These are phyloP conservation scores for Kodamaea hsintzibuensis DNA, from an alignment of 805 yeast genomes.

Conservation along the genomic window DNA sequence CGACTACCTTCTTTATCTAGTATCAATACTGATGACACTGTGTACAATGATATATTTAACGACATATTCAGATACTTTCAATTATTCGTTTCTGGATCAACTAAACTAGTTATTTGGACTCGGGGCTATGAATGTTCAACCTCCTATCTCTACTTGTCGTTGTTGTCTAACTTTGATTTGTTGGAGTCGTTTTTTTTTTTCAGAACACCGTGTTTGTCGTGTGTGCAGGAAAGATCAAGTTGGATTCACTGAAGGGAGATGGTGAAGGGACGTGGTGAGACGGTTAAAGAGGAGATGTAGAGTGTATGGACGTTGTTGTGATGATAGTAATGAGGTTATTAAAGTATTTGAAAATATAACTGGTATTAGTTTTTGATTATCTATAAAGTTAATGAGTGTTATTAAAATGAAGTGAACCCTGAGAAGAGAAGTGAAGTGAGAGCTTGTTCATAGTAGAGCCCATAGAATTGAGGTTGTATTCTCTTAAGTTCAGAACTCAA, in stretches of 20 bases:
- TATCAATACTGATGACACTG: constrained; percentile 77
- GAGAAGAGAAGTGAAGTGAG: no score
- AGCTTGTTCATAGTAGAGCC: no score
- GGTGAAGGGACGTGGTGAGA: not conserved
- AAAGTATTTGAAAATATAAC: no score
- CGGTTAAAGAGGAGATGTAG: no score
- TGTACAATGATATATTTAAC: constrained; percentile 65
- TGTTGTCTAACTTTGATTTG: constrained; percentile 5
- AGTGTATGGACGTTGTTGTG: no score
- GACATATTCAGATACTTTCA: constrained; percentile 29
- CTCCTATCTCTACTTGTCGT: not conserved
- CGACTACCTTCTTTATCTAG: constrained; percentile 82
- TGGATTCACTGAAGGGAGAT: not conserved
- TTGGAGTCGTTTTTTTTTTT: constrained; percentile 7
- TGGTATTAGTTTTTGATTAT: no score
- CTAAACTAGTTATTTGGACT: not conserved
- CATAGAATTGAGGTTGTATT: no score
- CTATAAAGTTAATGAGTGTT: no score
- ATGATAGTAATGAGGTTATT: not conserved
- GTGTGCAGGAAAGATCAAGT: constrained; percentile 5
- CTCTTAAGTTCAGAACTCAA: no score
- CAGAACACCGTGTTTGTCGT: constrained; percentile 11
- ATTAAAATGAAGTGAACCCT: no score
- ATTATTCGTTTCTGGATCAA: not conserved
- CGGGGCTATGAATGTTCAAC: not conserved